Percentiles rank a stretch among this genome's conserved stretches.
phyloP scores from a whole-genome alignment of 805 yeast species.

The Teunomyces aglyptinius region DNA sequence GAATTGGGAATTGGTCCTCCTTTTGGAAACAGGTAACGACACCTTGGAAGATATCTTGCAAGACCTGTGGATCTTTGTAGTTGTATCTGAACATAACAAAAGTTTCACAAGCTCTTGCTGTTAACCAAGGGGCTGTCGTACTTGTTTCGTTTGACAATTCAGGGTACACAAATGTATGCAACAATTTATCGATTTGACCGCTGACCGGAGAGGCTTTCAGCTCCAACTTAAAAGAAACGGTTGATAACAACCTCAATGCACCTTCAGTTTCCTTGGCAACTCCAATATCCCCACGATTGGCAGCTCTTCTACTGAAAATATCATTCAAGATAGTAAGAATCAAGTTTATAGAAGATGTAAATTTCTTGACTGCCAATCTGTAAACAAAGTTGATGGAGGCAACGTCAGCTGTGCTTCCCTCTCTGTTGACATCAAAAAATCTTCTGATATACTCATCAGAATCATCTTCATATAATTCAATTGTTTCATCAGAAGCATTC shows the following conservation, averaged over 20 bases:
- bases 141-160: slow-evolving; percentile 33
- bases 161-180: slow-evolving; percentile 39
- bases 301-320: slow-evolving; percentile 32
- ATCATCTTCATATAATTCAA: slow-evolving; percentile 45
- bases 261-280: slow-evolving; percentile 41
- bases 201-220: slow-evolving; percentile 34
- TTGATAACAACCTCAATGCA: slow-evolving; percentile 41
- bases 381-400: slow-evolving; percentile 49
- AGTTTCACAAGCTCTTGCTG: slow-evolving; percentile 48
- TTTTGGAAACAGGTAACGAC: slow-evolving; percentile 39
- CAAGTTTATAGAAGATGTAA: slow-evolving; percentile 36
- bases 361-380: slow-evolving; percentile 35
- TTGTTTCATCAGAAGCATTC: slow-evolving; percentile 34
- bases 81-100: slow-evolving; percentile 38
- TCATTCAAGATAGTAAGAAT: slow-evolving; percentile 33
- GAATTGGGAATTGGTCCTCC: slow-evolving; percentile 47
- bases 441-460: slow-evolving; percentile 46
- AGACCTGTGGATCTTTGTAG: slow-evolving; percentile 32
- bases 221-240: slow-evolving; percentile 38
- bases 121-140: slow-evolving; percentile 36
- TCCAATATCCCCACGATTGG: slow-evolving; percentile 24
- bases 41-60: slow-evolving; percentile 41
- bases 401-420: slow-evolving; percentile 47
- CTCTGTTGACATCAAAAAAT: slow-evolving; percentile 47
- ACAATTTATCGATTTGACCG: slow-evolving; percentile 39